These are phyloP conservation scores for Cercophora newfieldiana DNA, from an alignment of 495 filamentous ascomycete genomes.

Conservation along the genomic window DNA sequence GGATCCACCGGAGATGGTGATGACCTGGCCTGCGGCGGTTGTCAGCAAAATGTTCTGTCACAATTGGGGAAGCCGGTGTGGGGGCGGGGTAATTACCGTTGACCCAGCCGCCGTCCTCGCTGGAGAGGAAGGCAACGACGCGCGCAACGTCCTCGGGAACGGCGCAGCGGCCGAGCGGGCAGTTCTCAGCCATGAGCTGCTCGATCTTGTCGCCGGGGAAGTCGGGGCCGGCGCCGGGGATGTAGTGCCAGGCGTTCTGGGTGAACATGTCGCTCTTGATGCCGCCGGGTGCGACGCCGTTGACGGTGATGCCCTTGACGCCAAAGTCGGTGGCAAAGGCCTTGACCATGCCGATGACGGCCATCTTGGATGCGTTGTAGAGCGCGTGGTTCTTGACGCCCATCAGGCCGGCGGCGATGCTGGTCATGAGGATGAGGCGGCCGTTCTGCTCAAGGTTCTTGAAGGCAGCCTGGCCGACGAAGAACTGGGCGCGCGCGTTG, in stretches of 20 bases:
- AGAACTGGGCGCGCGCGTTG: conserved; percentile 79
- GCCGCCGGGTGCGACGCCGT: conserved; percentile 72
- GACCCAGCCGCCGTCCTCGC: conserved; percentile 61
- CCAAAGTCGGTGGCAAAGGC: conserved; percentile 74
- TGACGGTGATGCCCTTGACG: conserved; percentile 71
- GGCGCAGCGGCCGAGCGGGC: conserved; percentile 41
- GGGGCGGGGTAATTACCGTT: conserved; percentile 48
- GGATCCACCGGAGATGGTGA: conserved; percentile 39
- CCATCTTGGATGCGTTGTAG: conserved; percentile 75
- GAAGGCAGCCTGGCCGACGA: conserved; percentile 76
- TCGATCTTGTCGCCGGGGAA: conserved; percentile 35
- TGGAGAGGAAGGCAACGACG: conserved; percentile 57
- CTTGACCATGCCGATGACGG: conserved; percentile 76
- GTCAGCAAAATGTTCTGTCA: conserved; percentile 6
- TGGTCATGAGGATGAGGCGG: conserved; percentile 63
- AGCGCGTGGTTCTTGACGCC: conserved; percentile 72
- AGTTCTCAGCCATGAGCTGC: conserved; percentile 37
- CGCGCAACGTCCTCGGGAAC: conserved; percentile 59
- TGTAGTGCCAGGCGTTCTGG: conserved; percentile 65
- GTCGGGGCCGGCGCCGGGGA: conserved; percentile 44
- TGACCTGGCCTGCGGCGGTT: conserved; percentile 28
- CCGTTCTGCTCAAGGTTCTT: conserved; percentile 67
- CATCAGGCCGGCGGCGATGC: conserved; percentile 52
- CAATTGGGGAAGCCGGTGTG: not conserved
- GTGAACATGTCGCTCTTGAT: conserved; percentile 81